These are phyloP conservation scores for Pyrenochaeta sp. DNA, from an alignment of 2,329 filamentous ascomycete genomes.

Conservation along the genomic window DNA sequence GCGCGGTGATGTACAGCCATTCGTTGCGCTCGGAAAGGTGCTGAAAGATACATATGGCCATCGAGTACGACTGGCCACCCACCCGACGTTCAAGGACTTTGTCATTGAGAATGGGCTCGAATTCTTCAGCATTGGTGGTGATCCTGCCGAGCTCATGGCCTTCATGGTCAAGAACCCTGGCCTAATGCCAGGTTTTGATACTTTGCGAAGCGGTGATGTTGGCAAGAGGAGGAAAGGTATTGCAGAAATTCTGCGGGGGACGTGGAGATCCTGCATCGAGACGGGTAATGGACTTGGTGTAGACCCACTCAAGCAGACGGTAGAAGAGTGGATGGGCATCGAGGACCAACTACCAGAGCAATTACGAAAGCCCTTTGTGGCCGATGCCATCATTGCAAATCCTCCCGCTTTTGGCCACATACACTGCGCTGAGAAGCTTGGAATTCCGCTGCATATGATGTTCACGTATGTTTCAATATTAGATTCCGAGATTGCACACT, in stretches of 20 bases:
- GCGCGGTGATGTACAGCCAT: slow-evolving; percentile 61
- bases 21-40: slow-evolving; percentile 59
- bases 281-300: slow-evolving; percentile 58
- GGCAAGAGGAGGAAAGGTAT: slow-evolving; percentile 55
- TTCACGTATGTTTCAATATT: slow-evolving; percentile 66
- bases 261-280: slow-evolving; percentile 50
- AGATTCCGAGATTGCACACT: background rate
- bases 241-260: slow-evolving; percentile 41
- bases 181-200: slow-evolving; percentile 41
- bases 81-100: slow-evolving; percentile 59
- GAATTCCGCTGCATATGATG: slow-evolving; percentile 80
- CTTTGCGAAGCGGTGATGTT: slow-evolving; percentile 42
- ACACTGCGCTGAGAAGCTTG: slow-evolving; percentile 76
- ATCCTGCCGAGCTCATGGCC: slow-evolving; percentile 57
- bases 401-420: slow-evolving; percentile 52
- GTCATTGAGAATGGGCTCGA: slow-evolving; percentile 60
- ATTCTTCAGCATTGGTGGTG: slow-evolving; percentile 50
- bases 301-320: slow-evolving; percentile 60
- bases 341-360: slow-evolving; percentile 49
- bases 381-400: slow-evolving; percentile 59
- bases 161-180: slow-evolving; percentile 62
- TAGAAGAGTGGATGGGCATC: slow-evolving; percentile 60
- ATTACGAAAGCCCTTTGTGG: slow-evolving; percentile 68
- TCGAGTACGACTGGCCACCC: slow-evolving; percentile 58
- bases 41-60: slow-evolving; percentile 59